phyloP scores from a whole-genome alignment of 352 stramenopile genomes.

The Phytophthora hybrid region DNA sequence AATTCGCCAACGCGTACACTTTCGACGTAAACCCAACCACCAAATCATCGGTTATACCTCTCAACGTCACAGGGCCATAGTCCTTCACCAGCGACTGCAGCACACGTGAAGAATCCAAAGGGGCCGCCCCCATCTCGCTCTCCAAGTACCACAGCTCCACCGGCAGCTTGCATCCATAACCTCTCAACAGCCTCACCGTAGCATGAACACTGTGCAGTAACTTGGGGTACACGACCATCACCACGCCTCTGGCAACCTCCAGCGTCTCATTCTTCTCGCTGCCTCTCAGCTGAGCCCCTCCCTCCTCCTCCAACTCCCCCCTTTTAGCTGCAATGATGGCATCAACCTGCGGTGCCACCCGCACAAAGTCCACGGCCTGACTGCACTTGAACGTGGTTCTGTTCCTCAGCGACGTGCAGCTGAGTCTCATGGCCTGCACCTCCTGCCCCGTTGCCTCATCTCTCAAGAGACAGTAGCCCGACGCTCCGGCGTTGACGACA shows the following conservation, averaged over 20 bases:
- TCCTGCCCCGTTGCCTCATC: conserved; percentile 41
- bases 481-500: conserved; percentile 36
- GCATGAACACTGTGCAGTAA: conserved; percentile 52
- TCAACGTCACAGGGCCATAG: conserved; percentile 37
- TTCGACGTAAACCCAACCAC: conserved; percentile 63
- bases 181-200: conserved; percentile 41
- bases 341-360: conserved; percentile 36
- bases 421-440: conserved; percentile 40
- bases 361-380: conserved; percentile 43
- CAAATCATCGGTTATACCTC: conserved; percentile 39
- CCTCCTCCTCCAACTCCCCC: conserved; percentile 9
- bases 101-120: conserved; percentile 31
- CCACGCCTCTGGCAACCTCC: conserved; percentile 34
- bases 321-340: conserved; percentile 26
- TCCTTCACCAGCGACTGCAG: conserved; percentile 34
- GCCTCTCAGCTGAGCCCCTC: conserved; percentile 3
- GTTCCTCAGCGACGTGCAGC: conserved; percentile 42
- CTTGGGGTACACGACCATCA: conserved; percentile 66
- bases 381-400: conserved; percentile 51
- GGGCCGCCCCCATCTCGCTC: conserved; percentile 40
- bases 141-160: conserved; percentile 62
- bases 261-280: background rate
- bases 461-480: conserved; percentile 54
- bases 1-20: conserved; percentile 56
- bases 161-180: conserved; percentile 47